A percentile compares a stretch with the other conserved stretches of the same genome.
Conservation (phyloP, 208 protist genomes). For the Leishmania guyanensis region DNA sequence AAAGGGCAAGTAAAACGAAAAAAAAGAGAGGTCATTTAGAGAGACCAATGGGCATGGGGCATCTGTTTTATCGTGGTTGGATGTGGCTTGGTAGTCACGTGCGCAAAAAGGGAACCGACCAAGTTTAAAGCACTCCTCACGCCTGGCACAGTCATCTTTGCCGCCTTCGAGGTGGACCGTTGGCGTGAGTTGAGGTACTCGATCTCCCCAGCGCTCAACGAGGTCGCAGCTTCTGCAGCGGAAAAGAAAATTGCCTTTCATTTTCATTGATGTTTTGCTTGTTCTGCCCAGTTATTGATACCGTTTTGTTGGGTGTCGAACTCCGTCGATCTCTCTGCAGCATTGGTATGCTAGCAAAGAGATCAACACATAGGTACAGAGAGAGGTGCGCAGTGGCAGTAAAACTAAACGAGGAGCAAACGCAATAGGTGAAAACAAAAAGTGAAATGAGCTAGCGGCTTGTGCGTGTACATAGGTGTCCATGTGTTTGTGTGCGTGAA, state of each 20-base stretch:
- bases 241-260: not conserved
- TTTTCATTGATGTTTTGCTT: not conserved
- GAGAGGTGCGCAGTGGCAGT: not conserved
- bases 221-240: not conserved
- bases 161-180: not conserved
- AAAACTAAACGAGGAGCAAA: not conserved
- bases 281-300: not conserved
- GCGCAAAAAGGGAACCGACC: not conserved
- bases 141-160: not conserved
- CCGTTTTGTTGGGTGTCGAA: not conserved
- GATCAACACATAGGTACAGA: not conserved
- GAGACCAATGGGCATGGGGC: not conserved
- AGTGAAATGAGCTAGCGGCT: not conserved
- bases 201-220: not conserved
- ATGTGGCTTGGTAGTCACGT: not conserved
- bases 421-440: not conserved
- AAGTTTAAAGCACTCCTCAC: not conserved
- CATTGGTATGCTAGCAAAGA: not conserved
- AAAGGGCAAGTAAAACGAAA: not conserved
- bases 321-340: not conserved
- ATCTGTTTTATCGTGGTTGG: not conserved
- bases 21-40: not conserved
- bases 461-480: not conserved
- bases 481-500: not conserved
- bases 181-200: not conserved